Conservation (phyloP, 2,329 filamentous ascomycete genomes). For the Dactylonectria estremocensis region DNA sequence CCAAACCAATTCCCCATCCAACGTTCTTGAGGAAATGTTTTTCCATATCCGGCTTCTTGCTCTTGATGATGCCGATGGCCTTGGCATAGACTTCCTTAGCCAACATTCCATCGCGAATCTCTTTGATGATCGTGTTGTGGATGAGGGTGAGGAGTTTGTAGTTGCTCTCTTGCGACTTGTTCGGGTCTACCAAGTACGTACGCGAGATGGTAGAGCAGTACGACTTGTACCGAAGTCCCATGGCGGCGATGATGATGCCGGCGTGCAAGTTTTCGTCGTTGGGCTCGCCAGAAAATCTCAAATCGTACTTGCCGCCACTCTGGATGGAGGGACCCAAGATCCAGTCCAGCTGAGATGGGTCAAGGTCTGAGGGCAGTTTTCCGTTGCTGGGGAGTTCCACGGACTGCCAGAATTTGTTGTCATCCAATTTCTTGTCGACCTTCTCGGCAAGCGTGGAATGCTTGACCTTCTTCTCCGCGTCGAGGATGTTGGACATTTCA, state of each 20-base stretch:
- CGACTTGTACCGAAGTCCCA: slow-evolving; percentile 95
- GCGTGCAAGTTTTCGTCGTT: slow-evolving; percentile 89
- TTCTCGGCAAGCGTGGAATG: slow-evolving; percentile 90
- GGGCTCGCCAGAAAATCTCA: slow-evolving; percentile 83
- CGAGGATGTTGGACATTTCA: slow-evolving; percentile 96
- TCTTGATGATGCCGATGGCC: slow-evolving; percentile 83
- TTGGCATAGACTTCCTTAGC: slow-evolving; percentile 95
- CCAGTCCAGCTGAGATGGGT: slow-evolving; percentile 93
- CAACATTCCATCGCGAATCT: slow-evolving; percentile 86
- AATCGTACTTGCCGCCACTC: slow-evolving; percentile 95
- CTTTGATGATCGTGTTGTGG: slow-evolving; percentile 91
- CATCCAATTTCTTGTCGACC: slow-evolving; percentile 92
- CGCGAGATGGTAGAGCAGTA: slow-evolving; percentile 94
- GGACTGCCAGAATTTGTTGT: slow-evolving; percentile 92
- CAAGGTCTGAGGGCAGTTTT: slow-evolving; percentile 90
- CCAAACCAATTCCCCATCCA: slow-evolving; percentile 92
- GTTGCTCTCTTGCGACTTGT: slow-evolving; percentile 93
- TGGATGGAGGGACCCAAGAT: slow-evolving; percentile 91
- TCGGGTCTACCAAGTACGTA: slow-evolving; percentile 97
- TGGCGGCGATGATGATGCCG: slow-evolving; percentile 92
- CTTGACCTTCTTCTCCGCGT: slow-evolving; percentile 97
- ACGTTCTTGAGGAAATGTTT: slow-evolving; percentile 96
- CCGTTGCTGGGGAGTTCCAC: slow-evolving; percentile 77
- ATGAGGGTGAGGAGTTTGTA: slow-evolving; percentile 91
- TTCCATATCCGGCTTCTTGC: slow-evolving; percentile 95